These are phyloP conservation scores for Panellus pusillus DNA, from an alignment of 768 basidiomycete species.

Conservation along the genomic window DNA sequence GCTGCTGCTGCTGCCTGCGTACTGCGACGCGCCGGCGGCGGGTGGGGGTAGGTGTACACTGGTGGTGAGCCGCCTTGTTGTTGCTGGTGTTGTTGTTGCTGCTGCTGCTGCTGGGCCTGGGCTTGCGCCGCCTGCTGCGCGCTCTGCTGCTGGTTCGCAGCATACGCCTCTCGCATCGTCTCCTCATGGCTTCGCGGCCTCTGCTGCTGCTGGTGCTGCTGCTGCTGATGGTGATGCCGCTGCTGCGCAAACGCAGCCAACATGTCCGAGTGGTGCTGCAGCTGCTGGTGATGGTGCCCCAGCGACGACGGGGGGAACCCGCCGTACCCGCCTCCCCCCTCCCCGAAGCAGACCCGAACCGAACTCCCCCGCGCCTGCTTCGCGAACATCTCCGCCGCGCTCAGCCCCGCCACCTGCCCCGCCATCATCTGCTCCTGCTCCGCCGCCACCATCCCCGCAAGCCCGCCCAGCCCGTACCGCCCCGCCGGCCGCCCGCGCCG, in stretches of 20 bases:
- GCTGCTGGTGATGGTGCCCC: constrained; percentile 22
- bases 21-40: not conserved
- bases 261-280: constrained; percentile 30
- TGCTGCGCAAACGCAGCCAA: constrained; percentile 25
- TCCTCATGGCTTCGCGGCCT: constrained; percentile 34
- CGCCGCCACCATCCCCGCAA: too few species aligned
- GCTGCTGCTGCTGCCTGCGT: constrained; percentile 2
- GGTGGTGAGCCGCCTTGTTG: not conserved
- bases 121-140: constrained; percentile 18
- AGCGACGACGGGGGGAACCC: not conserved
- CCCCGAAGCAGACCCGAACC: constrained; percentile 26
- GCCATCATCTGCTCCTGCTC: constrained; percentile 26
- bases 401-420: constrained; percentile 30
- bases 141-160: constrained; percentile 27
- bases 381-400: constrained; percentile 67
- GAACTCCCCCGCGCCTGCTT: constrained; percentile 59
- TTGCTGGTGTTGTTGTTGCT: constrained; percentile 25
- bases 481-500: constrained; percentile 20
- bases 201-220: constrained; percentile 14
- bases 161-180: constrained; percentile 32
- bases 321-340: constrained; percentile 26
- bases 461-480: constrained; percentile 11
- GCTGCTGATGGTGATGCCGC: constrained; percentile 14
- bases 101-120: constrained; percentile 20
- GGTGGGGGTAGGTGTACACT: not conserved